Base-by-base conservation (phyloP, 1,139 yeast species). In the Geotrichum bryndzae region DNA sequence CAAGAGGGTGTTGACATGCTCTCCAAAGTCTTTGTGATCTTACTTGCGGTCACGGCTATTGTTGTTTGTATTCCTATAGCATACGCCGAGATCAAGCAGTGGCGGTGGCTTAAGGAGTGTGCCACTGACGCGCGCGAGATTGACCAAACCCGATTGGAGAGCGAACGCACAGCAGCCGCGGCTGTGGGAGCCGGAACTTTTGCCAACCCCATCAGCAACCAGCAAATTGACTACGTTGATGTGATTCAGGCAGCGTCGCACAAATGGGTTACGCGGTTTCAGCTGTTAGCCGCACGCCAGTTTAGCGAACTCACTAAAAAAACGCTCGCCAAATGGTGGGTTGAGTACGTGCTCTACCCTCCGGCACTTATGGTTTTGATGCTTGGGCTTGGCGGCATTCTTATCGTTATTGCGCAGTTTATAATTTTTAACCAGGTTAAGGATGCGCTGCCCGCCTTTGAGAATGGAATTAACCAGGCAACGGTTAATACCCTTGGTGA, bases 71-170 rank as follows among this genome's bases (percentile, higher is more conserved):
- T 79, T 0, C 83, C 83, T 0, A 74, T 79, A 5, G 76, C 77
- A 1, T 80, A 76, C 66, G 66, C 73, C 31, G 88, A 84, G 63
- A 74, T 74, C 55, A 71, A 76, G 55, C 71, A 74, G n/a, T 87
- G 90, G 90, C 74, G 68, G 53, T 77, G 80, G 66, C 68, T 83
- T 52, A 67, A 66, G 38, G 59, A 60, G 31, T 68, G 71, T 54
- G 68, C 72, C 2, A 60, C 61, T 11, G 68, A 66, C 55, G 68
- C 69, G 5, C 58, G 65, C 29, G 71, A 68, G 27, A 58, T 61
- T 10, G 48, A 41, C 11, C 31, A 46, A 2, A n/a, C 46, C 6
- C 52, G 25, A 3, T 5, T 29, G 7, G 27, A 57, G 8, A 35
- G 41, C n/a, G 54, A 56, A 5, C 23, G 35, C n/a, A 51, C 46